Percentiles rank a stretch among this genome's conserved stretches.
These are phyloP conservation scores for Gossypium turneri DNA, from an alignment of 345 rosid species.

Conservation along the genomic window DNA sequence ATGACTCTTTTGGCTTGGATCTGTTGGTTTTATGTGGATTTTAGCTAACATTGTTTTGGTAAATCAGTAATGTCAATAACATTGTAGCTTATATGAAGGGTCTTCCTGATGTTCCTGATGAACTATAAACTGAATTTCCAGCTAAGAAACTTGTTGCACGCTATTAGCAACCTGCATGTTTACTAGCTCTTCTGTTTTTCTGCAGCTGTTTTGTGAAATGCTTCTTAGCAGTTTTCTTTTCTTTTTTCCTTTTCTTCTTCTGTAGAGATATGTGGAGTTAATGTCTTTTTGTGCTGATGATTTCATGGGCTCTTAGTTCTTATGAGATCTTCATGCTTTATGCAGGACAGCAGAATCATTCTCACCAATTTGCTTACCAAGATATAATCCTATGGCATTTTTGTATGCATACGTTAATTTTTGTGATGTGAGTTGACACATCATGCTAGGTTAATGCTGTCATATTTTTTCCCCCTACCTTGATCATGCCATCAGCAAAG, in stretches of 20 bases:
- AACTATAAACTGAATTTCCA: not conserved
- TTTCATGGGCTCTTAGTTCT: constrained; percentile 11
- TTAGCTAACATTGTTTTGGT: not conserved
- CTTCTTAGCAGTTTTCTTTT: not conserved
- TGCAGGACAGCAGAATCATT: constrained; percentile 97
- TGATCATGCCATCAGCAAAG: not conserved
- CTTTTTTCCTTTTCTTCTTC: not conserved
- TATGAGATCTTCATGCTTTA: constrained; percentile 14
- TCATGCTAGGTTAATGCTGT: too few relatives aligned
- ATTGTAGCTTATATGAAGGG: not conserved
- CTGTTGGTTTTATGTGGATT: not conserved
- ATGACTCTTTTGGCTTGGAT: constrained; percentile 1
- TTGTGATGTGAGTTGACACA: constrained; percentile 73
- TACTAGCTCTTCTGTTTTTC: not conserved
- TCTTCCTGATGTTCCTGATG: not conserved
- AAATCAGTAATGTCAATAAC: constrained; percentile 1
- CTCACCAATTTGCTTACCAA: constrained; percentile 96
- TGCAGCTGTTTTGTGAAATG: not conserved
- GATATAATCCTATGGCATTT: constrained; percentile 95
- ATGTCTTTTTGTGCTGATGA: not conserved
- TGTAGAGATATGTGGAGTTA: not conserved
- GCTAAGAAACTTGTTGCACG: not conserved
- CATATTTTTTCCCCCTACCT: not conserved
- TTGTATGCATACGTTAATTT: constrained; percentile 91
- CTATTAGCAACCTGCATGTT: not conserved